phyloP scores from a whole-genome alignment of 371 early-diverging fungal genomes.

The Spraguea lophii region DNA sequence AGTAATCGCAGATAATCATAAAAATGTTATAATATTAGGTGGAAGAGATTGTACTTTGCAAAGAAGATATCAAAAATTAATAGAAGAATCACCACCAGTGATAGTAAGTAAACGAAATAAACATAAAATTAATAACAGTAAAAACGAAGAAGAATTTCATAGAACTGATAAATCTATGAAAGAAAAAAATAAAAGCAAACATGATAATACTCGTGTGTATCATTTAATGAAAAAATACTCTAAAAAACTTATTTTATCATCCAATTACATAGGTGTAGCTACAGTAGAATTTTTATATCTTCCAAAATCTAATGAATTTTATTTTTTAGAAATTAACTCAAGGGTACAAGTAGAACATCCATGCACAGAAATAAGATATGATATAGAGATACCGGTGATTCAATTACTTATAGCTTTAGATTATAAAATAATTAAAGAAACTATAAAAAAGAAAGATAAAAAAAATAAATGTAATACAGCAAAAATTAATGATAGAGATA shows the following conservation, averaged over 20 bases:
- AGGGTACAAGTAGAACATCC: slow-evolving; percentile 96
- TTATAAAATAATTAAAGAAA: not conserved
- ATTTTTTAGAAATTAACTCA: slow-evolving; percentile 88
- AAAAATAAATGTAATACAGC: not conserved
- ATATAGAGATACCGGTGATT: slow-evolving; percentile 80
- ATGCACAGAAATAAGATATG: slow-evolving; percentile 86
- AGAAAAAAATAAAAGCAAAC: slow-evolving; percentile 51
- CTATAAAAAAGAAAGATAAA: too few relatives aligned
- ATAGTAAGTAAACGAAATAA: too few relatives aligned
- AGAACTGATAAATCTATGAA: slow-evolving; percentile 20
- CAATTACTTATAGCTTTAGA: slow-evolving; percentile 87
- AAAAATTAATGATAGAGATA: too few relatives aligned
- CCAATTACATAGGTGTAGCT: slow-evolving; percentile 83
- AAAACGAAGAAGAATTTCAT: too few relatives aligned
- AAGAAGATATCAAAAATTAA: slow-evolving; percentile 87
- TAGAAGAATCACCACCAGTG: slow-evolving; percentile 63
- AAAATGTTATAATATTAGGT: slow-evolving; percentile 82
- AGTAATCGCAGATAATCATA: slow-evolving; percentile 74
- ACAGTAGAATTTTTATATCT: slow-evolving; percentile 89
- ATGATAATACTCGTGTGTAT: too few relatives aligned
- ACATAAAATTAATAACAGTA: too few relatives aligned
- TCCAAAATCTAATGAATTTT: slow-evolving; percentile 60
- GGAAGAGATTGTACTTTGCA: slow-evolving; percentile 94
- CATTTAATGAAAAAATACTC: slow-evolving; percentile 95
- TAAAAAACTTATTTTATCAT: slow-evolving; percentile 65